Evolutionary conservation across 1,139 yeast species (phyloP).

Genomic region (Nakaseomyces kungkrabaensis): DNA sequence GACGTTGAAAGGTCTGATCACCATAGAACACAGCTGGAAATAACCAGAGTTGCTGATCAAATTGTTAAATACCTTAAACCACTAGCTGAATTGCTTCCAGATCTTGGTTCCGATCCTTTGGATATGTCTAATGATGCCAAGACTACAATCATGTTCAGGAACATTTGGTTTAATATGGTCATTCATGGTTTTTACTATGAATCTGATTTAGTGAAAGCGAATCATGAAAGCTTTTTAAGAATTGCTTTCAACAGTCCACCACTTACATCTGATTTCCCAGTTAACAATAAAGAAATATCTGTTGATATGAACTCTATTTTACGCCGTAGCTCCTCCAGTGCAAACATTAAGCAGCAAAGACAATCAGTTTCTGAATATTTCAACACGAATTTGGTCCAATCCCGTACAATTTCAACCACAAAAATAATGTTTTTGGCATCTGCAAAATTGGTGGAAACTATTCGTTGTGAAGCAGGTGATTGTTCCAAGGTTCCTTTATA

Average conservation of each 20-base stretch:
- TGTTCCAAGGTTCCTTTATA: conserved; percentile 68
- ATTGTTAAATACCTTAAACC: conserved; percentile 64
- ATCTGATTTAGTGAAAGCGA: conserved; percentile 45
- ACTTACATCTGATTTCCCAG: conserved; percentile 75
- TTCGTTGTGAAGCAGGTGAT: conserved; percentile 72
- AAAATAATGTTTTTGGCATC: conserved; percentile 86
- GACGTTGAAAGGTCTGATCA: conserved; percentile 74
- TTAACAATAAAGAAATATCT: conserved; percentile 84
- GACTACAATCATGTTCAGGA: conserved; percentile 48
- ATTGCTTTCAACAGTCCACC: conserved; percentile 91
- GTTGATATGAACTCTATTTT: conserved; percentile 85
- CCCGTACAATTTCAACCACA: conserved; percentile 49
- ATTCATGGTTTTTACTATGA: conserved; percentile 75
- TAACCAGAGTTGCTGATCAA: conserved; percentile 66
- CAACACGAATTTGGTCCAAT: conserved; percentile 29
- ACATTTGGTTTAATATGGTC: conserved; percentile 90
- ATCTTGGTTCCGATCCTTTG: conserved; percentile 36
- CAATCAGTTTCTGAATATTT: conserved; percentile 35
- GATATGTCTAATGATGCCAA: conserved; percentile 29
- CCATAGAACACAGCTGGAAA: conserved; percentile 72
- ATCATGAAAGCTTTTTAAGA: conserved; percentile 43
- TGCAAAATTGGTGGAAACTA: conserved; percentile 63
- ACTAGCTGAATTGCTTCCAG: conserved; percentile 65
- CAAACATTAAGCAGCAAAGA: conserved; percentile 68
- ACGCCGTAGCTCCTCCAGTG: conserved; percentile 81